phyloP scores from a whole-genome alignment of 768 basidiomycete species.

The Leccinum sublutescens region DNA sequence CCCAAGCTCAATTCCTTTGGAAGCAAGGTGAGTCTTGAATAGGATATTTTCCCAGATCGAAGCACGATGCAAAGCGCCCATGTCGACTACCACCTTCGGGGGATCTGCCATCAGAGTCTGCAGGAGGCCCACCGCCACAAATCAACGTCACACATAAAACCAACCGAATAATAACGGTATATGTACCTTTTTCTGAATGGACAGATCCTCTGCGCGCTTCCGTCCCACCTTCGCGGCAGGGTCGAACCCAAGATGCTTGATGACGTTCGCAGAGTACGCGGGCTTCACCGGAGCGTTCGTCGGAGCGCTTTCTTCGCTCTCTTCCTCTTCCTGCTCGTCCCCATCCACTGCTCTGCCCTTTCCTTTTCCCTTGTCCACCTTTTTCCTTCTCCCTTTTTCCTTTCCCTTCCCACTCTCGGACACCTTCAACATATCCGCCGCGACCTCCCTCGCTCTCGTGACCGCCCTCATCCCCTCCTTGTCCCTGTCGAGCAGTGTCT shows the following conservation, averaged over 20 bases:
- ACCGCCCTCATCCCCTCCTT: conserved; percentile 67
- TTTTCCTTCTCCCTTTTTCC: conserved; percentile 20
- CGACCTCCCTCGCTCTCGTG: conserved; percentile 55
- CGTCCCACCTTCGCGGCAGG: conserved; percentile 59
- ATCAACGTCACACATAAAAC: background rate
- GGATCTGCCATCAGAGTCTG: conserved; percentile 69
- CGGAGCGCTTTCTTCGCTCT: conserved; percentile 17
- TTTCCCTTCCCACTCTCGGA: conserved; percentile 17
- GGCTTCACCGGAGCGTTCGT: conserved; percentile 32
- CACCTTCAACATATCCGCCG: conserved; percentile 26
- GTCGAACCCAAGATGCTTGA: conserved; percentile 79
- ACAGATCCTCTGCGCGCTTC: conserved; percentile 38
- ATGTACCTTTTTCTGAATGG: conserved; percentile 58
- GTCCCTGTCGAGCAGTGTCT: conserved; percentile 60
- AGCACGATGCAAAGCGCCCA: conserved; percentile 80
- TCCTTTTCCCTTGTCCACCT: conserved; percentile 15
- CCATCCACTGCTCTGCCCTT: conserved; percentile 11
- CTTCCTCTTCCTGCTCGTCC: conserved; percentile 3
- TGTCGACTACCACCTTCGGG: conserved; percentile 60
- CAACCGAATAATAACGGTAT: background rate
- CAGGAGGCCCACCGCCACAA: conserved; percentile 60
- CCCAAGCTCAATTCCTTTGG: conserved; percentile 53
- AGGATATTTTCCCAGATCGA: conserved; percentile 86
- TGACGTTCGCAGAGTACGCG: conserved; percentile 62
- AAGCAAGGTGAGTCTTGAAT: conserved; percentile 59